Conservation (phyloP, 495 filamentous ascomycete species). For the Hypoxylon rickii region DNA sequence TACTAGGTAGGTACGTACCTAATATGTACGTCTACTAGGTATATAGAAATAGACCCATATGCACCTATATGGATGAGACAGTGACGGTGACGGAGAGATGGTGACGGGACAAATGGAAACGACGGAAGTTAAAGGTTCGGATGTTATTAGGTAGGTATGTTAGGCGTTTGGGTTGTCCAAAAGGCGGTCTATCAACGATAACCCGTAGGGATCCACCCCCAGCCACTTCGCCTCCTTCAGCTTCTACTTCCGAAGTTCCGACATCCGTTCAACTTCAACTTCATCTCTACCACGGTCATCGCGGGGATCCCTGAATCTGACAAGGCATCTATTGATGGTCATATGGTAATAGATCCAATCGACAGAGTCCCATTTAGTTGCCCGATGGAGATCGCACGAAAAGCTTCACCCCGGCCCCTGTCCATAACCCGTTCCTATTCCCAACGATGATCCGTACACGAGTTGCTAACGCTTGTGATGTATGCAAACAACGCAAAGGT, state of each 20-base stretch:
- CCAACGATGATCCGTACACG: constrained; percentile 37
- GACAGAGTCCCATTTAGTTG: background rate
- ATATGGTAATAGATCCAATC: background rate
- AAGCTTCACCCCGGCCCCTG: background rate
- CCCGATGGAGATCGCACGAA: background rate
- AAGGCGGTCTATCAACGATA: too few relatives aligned
- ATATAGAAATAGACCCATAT: too few relatives aligned
- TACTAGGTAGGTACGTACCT: too few relatives aligned
- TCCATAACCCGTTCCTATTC: constrained; percentile 5
- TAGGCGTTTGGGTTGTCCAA: too few relatives aligned
- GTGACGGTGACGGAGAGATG: too few relatives aligned
- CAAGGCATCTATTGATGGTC: background rate
- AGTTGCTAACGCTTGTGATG: constrained; percentile 51
- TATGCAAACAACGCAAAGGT: constrained; percentile 49
- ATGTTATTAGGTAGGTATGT: too few relatives aligned
- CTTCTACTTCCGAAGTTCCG: constrained; percentile 34
- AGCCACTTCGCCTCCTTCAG: background rate
- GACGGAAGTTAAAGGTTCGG: too few relatives aligned
- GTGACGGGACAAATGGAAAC: too few relatives aligned
- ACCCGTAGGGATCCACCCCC: too few relatives aligned
- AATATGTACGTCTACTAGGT: too few relatives aligned
- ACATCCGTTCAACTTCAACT: constrained; percentile 14
- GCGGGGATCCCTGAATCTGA: background rate
- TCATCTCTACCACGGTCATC: background rate
- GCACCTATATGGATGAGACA: too few relatives aligned